phyloP scores from a whole-genome alignment of 352 stramenopile species.

The Pythium angustatum region DNA sequence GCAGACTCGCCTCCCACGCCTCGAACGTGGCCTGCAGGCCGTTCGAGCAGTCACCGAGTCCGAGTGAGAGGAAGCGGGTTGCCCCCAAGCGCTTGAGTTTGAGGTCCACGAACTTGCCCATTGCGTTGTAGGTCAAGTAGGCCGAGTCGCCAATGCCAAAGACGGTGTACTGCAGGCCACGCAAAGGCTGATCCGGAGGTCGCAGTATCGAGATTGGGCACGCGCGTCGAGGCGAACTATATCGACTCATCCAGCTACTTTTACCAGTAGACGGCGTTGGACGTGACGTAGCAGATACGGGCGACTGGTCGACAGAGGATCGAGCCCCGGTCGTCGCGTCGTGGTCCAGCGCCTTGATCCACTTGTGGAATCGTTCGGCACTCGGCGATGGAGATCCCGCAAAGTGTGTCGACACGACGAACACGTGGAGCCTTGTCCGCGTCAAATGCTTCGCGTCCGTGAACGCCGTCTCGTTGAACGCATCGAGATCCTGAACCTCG shows the following conservation, averaged over 20 bases:
- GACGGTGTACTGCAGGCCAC: conserved; percentile 86
- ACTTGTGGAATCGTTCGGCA: conserved; percentile 85
- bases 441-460: conserved; percentile 27
- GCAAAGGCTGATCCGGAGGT: not conserved
- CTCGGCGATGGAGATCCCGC: conserved; percentile 95
- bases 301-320: not conserved
- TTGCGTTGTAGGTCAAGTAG: conserved; percentile 96
- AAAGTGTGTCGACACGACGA: conserved; percentile 94
- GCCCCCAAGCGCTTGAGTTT: conserved; percentile 82
- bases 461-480: conserved; percentile 51
- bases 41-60: conserved; percentile 92
- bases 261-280: not conserved
- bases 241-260: not conserved
- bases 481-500: conserved; percentile 86
- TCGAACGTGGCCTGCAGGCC: conserved; percentile 64
- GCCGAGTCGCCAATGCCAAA: conserved; percentile 96
- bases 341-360: conserved; percentile 40
- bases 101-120: conserved; percentile 90
- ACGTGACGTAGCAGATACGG: no score
- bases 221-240: not conserved
- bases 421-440: conserved; percentile 60
- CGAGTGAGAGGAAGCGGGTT: conserved; percentile 60
- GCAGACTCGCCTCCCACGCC: conserved; percentile 80
- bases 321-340: not conserved
- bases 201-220: not conserved